Base-by-base conservation (phyloP, 2,329 filamentous ascomycete species). In the Fusarium citri region DNA sequence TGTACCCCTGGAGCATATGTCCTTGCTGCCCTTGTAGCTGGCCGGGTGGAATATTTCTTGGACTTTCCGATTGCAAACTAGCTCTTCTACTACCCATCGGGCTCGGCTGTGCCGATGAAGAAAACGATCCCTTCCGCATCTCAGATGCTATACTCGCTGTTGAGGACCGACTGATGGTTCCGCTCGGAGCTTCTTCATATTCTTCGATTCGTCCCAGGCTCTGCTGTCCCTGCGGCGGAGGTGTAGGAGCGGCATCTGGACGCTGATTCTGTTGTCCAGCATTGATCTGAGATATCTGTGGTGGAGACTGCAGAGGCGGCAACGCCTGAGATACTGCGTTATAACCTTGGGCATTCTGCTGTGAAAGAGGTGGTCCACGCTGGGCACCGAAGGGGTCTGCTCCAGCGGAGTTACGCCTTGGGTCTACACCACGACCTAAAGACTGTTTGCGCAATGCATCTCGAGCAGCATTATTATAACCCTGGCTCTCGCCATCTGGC, bases 161-260 rank as follows among this genome's bases (percentile, higher is more conserved):
- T 3, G 74, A 72, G 6, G 74, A 71, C 3, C 68, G 64, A 20
- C 69, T 73, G 12, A 63, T 59, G 5, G 63, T 57, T 25, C 46
- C n/a, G 18, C 60, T 46, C 4, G 63, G n/a, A 14, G 54, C 59
- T 48, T 76, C 74, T 4, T 76, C 72, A 4, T 73, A 65, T 51
- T 77, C 76, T 34, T 76, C 74, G 15, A 76, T 78, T 9, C 74
- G 68, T 6, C 57, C 61, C 1, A 76, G 56, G n/a, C 56, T 47
- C 34, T 69, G 71, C 42, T 69, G 67, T 22, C 55, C 60, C 15
- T 70, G 71, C 4, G 64, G 53, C 23, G 70, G 58, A 6, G 67
- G 66, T 10, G 62, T 54, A 28, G 61, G 58, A 6, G 31, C 54
- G 8, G 45, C 12, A 5, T 37, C 34, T 37, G 53, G 46, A 25